Conservation (phyloP, 2,329 filamentous ascomycete species). For the Clonostachys solani region DNA sequence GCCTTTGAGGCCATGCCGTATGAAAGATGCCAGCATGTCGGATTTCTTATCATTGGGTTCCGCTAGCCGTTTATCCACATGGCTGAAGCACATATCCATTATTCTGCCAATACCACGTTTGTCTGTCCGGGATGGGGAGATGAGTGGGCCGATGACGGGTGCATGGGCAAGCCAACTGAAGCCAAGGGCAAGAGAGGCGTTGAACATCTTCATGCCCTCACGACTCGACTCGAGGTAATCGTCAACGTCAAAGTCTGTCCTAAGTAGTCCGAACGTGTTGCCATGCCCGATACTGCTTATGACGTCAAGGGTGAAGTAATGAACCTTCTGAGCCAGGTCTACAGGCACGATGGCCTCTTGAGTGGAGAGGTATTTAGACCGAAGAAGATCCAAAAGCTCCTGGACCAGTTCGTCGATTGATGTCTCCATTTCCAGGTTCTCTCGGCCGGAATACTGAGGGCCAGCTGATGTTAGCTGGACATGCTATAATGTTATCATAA, state of each 20-base stretch:
- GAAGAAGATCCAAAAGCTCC: conserved; percentile 41
- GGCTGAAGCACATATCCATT: conserved; percentile 15
- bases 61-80: conserved; percentile 13
- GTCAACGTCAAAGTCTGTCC: conserved; percentile 40
- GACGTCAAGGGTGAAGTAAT: conserved; percentile 52
- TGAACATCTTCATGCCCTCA: conserved; percentile 34
- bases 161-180: conserved; percentile 34
- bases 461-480: not conserved
- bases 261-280: conserved; percentile 41
- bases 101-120: conserved; percentile 30
- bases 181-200: conserved; percentile 35
- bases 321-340: conserved; percentile 46
- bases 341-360: conserved; percentile 29
- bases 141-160: conserved; percentile 29
- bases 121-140: conserved; percentile 34
- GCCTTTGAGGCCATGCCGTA: conserved; percentile 25
- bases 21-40: conserved; percentile 37
- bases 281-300: conserved; percentile 51
- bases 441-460: conserved; percentile 46
- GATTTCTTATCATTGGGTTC: conserved; percentile 10
- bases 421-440: conserved; percentile 42
- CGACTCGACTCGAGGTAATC: conserved; percentile 40
- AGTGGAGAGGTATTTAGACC: conserved; percentile 35
- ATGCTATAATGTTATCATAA: not conserved
- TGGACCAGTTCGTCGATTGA: conserved; percentile 42